These are phyloP conservation scores for Beauveria brongniartii DNA, from an alignment of 2,329 filamentous ascomycete species.

Conservation along the genomic window DNA sequence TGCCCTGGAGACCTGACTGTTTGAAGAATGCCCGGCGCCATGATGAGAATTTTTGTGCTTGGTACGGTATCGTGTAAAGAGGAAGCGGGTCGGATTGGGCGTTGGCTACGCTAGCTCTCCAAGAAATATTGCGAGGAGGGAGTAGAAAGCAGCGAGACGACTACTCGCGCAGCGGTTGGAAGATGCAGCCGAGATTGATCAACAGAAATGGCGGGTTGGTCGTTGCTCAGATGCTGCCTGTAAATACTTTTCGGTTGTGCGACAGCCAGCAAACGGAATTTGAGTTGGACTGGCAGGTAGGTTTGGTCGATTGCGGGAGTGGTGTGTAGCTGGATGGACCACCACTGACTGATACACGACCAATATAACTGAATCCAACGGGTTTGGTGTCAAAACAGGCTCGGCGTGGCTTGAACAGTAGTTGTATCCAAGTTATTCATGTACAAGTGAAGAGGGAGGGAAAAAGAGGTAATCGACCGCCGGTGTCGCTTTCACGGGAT, in stretches of 20 bases:
- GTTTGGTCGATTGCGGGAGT: not conserved
- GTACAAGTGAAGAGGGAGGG: not conserved
- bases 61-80: not conserved
- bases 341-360: not conserved
- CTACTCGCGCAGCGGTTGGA: no score
- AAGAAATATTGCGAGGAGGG: not conserved
- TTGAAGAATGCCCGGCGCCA: constrained; percentile 16
- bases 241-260: not conserved
- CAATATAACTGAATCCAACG: not conserved
- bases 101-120: not conserved
- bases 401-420: not conserved
- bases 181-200: not conserved
- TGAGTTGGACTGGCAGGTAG: not conserved
- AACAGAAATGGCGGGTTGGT: not conserved
- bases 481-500: not conserved
- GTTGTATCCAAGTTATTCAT: not conserved
- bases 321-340: not conserved
- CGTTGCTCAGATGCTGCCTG: not conserved
- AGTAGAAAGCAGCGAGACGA: not conserved
- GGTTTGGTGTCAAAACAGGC: not conserved
- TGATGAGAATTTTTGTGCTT: not conserved
- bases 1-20: constrained; percentile 2
- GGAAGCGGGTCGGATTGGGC: not conserved
- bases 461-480: not conserved
- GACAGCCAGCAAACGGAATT: not conserved